Conservation (phyloP, 1,284 basidiomycete species). For the Ceratorhiza oryzae-sativae region DNA sequence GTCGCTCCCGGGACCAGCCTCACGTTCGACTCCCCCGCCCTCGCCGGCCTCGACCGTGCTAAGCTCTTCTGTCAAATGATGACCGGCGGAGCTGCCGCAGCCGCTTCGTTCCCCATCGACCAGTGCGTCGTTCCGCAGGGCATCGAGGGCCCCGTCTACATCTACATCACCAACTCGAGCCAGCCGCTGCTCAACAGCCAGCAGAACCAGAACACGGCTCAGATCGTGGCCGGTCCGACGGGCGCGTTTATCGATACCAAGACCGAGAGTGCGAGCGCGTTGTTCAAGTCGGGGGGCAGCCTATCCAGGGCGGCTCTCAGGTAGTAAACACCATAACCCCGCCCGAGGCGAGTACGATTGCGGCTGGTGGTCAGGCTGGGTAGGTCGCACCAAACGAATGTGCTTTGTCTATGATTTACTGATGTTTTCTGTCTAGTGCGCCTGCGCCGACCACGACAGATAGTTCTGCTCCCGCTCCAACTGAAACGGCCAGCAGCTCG, state of each 20-base stretch:
- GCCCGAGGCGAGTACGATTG: slow-evolving; percentile 20
- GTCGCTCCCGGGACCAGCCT: slow-evolving; percentile 65
- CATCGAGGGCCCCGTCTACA: slow-evolving; percentile 73
- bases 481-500: background rate
- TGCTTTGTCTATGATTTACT: background rate
- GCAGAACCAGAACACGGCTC: slow-evolving; percentile 63
- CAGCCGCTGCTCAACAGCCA: slow-evolving; percentile 71
- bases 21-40: slow-evolving; percentile 64
- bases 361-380: slow-evolving; percentile 24
- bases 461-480: background rate
- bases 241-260: slow-evolving; percentile 68
- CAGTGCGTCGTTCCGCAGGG: slow-evolving; percentile 67
- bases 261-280: slow-evolving; percentile 52
- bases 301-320: slow-evolving; percentile 50
- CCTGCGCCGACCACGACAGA: background rate
- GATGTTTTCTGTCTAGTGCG: background rate
- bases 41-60: slow-evolving; percentile 61
- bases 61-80: slow-evolving; percentile 78
- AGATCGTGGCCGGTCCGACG: slow-evolving; percentile 74
- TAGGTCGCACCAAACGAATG: background rate
- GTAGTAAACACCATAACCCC: slow-evolving; percentile 38
- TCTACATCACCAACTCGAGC: slow-evolving; percentile 70
- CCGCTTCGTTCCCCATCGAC: slow-evolving; percentile 65
- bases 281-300: slow-evolving; percentile 53
- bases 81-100: slow-evolving; percentile 63